These are phyloP conservation scores for Lomentospora prolificans DNA, from an alignment of 2,329 filamentous ascomycete genomes.

Conservation along the genomic window DNA sequence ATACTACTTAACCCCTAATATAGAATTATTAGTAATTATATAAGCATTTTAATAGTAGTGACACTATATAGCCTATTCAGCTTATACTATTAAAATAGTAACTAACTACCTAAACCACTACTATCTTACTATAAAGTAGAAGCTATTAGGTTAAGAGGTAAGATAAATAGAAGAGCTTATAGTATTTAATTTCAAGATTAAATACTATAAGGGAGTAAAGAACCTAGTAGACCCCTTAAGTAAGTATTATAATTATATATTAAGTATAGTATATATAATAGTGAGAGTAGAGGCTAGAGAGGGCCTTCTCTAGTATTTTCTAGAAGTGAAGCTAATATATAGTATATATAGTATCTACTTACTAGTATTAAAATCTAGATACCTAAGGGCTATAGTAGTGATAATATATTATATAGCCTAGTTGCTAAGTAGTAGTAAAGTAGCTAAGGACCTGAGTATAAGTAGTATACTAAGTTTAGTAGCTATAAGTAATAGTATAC, in stretches of 20 bases:
- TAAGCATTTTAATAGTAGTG: conserved; percentile 8
- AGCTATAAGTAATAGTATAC: no score
- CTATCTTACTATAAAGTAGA: background rate
- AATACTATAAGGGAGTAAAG: background rate
- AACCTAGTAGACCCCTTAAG: background rate
- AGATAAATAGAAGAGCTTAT: background rate
- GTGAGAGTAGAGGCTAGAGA: no score
- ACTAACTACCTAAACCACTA: conserved; percentile 1
- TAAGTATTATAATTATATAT: background rate
- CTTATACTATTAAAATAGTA: background rate
- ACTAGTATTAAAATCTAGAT: no score
- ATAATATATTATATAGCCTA: no score
- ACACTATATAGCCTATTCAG: conserved; percentile 7
- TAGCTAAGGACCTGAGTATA: no score
- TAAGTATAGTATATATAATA: background rate
- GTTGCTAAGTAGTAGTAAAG: no score
- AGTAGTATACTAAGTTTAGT: no score
- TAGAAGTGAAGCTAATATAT: no score
- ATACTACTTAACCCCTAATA: no score
- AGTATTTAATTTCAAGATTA: background rate
- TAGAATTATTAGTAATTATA: background rate
- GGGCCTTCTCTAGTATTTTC: no score
- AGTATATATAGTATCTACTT: no score
- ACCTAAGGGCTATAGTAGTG: no score
- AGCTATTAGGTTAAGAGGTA: background rate